Evolutionary conservation across 2,329 filamentous ascomycete genomes (phyloP), one percentile per base, ranked within the genome.

Genomic region (Arthrobotrys iridis): DNA sequence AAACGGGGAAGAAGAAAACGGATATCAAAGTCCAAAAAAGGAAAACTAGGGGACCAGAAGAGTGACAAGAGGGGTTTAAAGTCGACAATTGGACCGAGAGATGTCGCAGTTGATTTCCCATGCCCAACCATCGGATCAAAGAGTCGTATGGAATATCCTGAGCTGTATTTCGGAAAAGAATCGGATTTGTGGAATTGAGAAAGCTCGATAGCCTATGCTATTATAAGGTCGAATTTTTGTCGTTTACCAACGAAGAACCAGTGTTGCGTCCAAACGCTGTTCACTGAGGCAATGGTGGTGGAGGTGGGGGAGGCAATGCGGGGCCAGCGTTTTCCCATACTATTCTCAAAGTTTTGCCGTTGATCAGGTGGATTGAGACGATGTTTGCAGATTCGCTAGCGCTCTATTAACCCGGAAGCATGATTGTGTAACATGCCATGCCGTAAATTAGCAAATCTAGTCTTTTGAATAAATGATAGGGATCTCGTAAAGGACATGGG

Each of bases 321-420:
- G 72, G 72, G 48, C 72, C 72, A 28, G 72, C 72, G 33, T 76
- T 76, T 58, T 76, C 72, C 72, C 72, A 76, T 60, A 76, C 72
- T 64, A 76, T 76, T 45, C 72, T 64, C 57, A 76, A 60, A n/a
- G 72, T 76, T 22, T 76, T 76, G 40, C 72, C 72, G 24, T 76
- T 76, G 43, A 76, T 76, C 20, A 76, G 64, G 52, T 76, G 72
- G 59, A 76, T 76, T 22, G 72, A 76, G 15, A 76, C 65, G 28
- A 76, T 76, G 40, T 76, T 76, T 35, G 72, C 72, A 48, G 72
- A 76, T 65, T 76, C 72, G 64, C 72, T 76, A 50, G 72, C 72
- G 46, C 72, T 76, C 72, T 76, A 50, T 65, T 59, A 55, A 75
- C 48, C 33, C 20, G 46, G 30, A n/a, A 33, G 18, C 50, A 55